phyloP scores from a whole-genome alignment of 352 stramenopile genomes.

The Phytophthora melonis region DNA sequence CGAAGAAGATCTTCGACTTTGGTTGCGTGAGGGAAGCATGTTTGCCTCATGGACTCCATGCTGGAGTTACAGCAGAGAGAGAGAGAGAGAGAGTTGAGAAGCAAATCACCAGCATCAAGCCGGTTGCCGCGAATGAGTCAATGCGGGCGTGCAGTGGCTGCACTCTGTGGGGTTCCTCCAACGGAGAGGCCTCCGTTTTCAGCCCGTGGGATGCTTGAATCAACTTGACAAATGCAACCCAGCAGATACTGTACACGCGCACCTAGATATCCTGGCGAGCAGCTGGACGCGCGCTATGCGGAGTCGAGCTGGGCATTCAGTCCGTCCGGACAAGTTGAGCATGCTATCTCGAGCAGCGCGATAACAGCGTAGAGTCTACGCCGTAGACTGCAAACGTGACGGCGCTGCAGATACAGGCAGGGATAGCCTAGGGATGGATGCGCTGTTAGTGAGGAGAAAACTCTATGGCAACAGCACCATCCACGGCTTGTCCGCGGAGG shows the following conservation, averaged over 20 bases:
- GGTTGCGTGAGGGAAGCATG: neutral
- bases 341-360: neutral
- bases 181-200: neutral
- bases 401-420: neutral
- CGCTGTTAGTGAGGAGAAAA: constrained; percentile 15
- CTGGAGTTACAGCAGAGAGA: no score
- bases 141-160: neutral
- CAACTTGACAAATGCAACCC: neutral
- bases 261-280: neutral
- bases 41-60: constrained; percentile 1
- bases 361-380: neutral
- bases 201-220: neutral
- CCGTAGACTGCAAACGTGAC: neutral
- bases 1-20: constrained; percentile 12
- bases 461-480: constrained; percentile 40
- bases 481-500: neutral
- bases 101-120: constrained; percentile 21
- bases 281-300: constrained; percentile 7
- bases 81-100: neutral
- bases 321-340: constrained; percentile 8
- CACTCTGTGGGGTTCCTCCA: neutral
- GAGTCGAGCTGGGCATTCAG: constrained; percentile 11
- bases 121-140: constrained; percentile 24
- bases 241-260: neutral
- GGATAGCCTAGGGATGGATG: constrained; percentile 21